Percentiles rank a stretch among this genome's conserved stretches.
Evolutionary conservation across 257 asterid genomes (phyloP).

Genomic region (Jacaranda copaia): DNA sequence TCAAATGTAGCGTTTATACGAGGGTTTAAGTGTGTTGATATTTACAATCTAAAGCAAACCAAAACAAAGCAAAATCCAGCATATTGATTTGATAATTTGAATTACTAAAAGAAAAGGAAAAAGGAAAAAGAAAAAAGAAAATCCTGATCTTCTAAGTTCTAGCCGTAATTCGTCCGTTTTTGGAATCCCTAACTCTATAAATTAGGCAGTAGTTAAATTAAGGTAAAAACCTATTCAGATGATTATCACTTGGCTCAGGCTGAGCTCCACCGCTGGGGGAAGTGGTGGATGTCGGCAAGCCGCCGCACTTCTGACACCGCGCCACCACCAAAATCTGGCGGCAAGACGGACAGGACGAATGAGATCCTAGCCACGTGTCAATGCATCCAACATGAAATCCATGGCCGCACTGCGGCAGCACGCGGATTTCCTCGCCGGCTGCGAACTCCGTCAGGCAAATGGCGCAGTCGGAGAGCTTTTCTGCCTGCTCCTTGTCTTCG

Average conservation of each 20-base stretch:
- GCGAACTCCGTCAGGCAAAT: constrained; percentile 63
- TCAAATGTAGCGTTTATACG: neutral
- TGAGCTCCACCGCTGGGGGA: constrained; percentile 39
- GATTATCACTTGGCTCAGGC: constrained; percentile 40
- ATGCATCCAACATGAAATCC: constrained; percentile 61
- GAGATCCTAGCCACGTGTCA: constrained; percentile 68
- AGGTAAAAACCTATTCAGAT: constrained; percentile 51
- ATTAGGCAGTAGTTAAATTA: constrained; percentile 23
- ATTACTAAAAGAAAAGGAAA: neutral
- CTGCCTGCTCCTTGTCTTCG: constrained; percentile 37
- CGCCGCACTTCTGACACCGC: constrained; percentile 59
- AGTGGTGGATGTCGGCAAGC: constrained; percentile 38
- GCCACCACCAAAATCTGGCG: constrained; percentile 60
- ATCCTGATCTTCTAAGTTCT: constrained; percentile 16
- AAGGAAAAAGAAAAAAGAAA: neutral
- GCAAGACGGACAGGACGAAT: constrained; percentile 65
- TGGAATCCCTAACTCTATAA: constrained; percentile 18
- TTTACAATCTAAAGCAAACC: neutral
- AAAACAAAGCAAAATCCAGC: neutral
- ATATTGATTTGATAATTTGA: constrained; percentile 18
- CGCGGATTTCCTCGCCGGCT: constrained; percentile 60
- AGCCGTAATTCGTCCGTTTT: constrained; percentile 17
- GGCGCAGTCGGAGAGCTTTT: constrained; percentile 54
- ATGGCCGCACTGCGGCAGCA: constrained; percentile 66
- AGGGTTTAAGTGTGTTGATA: neutral